Base-by-base conservation (phyloP, 179 eudicot species). In the Nepenthes alata region DNA sequence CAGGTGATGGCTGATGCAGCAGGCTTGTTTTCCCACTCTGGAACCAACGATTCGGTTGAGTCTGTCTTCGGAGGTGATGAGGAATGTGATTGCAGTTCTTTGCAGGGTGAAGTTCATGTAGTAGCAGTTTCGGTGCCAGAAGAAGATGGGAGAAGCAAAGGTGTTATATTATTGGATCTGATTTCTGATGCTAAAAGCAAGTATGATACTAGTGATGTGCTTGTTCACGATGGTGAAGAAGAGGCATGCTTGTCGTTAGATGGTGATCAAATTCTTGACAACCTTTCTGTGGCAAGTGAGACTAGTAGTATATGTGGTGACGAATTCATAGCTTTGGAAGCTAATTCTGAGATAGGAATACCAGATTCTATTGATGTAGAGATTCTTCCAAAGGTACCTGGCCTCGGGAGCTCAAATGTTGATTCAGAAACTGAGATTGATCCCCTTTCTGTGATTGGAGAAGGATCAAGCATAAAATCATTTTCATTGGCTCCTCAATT, bases 241-340 rank as follows among this genome's bases (percentile, higher is more conserved):
- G 85, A 78, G 55, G 86, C 77, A 35, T 54, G 51, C 6, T 52
- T 75, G 10, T 76, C 81, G 1, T 9, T 74, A 59, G 80, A 80
- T 55, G 76, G 78, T 48, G 76, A 76, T 58, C 65, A 65, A 55
- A 57, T 60, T 48, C 60, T 68, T 39, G 75, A 69, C 47, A 65
- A 61, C 57, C 60, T 73, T 48, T 71, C 77, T 0, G 63, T 69
- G 15, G 70, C 67, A 16, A 78, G 82, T 63, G 79, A 75, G 56
- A 66, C 64, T 11, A 75, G 77, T 63, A 75, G 82, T 45, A 9
- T 78, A 45, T 72, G 79, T 54, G 77, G 68, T 41, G 83, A 78
- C 4, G 79, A 78, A 38, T 60, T 75, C 2, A 56, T 72, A 34
- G 47, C 41, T 35, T 65, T 67, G 9, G 78, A 74, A 58, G 63